Conservation (phyloP, 768 basidiomycete genomes). For the Mycena galericulata region DNA sequence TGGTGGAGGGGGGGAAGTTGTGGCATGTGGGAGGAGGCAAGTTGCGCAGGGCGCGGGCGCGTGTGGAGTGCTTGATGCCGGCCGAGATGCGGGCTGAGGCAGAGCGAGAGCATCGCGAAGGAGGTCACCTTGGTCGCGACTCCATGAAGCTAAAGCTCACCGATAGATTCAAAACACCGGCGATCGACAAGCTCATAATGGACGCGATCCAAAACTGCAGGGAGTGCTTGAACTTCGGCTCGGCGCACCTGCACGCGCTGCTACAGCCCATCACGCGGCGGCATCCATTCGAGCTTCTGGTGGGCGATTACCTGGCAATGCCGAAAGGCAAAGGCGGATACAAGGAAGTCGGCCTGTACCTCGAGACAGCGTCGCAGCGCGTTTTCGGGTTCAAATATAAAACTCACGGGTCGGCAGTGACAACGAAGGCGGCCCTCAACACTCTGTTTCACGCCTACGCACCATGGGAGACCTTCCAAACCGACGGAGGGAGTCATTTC, state of each 20-base stretch:
- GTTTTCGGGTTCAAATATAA: too few relatives aligned
- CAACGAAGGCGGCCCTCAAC: background rate
- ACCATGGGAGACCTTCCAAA: too few relatives aligned
- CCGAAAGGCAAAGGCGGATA: background rate
- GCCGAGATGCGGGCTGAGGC: background rate
- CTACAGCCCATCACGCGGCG: background rate
- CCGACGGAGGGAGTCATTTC: too few relatives aligned
- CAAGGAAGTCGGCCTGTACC: background rate
- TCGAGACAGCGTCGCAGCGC: too few relatives aligned
- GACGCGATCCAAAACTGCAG: background rate
- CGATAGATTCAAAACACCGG: background rate
- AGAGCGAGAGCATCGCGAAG: background rate
- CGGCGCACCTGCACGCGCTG: background rate
- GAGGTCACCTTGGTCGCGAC: background rate
- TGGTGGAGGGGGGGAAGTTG: background rate
- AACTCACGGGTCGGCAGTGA: background rate
- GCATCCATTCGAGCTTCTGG: constrained; percentile 6
- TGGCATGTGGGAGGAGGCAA: background rate
- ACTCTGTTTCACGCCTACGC: background rate
- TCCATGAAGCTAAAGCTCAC: background rate
- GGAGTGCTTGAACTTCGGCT: background rate
- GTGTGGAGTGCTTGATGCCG: background rate
- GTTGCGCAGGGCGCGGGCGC: background rate
- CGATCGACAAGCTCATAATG: background rate
- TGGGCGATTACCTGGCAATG: background rate